Evolutionary conservation across 352 stramenopile genomes (phyloP), one percentile per base, ranked within the genome.

Genomic region (Phytophthora hibernalis): DNA sequence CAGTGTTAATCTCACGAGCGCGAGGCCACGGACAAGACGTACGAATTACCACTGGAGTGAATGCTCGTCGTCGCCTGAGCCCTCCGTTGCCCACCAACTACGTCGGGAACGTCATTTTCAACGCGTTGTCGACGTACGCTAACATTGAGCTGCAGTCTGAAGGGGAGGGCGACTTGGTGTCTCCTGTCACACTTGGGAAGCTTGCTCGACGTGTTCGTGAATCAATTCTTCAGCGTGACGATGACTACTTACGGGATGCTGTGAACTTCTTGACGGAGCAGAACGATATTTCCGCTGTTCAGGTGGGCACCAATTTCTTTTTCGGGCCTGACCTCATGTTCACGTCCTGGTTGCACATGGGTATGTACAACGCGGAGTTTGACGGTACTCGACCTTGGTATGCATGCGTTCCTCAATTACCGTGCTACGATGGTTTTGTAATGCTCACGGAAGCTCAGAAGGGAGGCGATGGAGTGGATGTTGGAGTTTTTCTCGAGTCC

Each of bases 321-420:
- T 77, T 86, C 26, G 79, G 82, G 1, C 53, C 64, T 1, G 79
- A 90, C 37, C 54, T 89, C 53, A 83, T 86, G 70, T 87, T 89
- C 72, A 86, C 82, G 38, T 90, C 79, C 7, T 84, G 74, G 73
- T 48, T 65, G 11, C 72, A 86, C 48, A 78, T 85, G 72, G 82
- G 77, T 13, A 87, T 87, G 79, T 89, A 90, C 59, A 77, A 85
- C 30, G 76, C 82, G 1, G 72, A 81, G 24, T 89, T 89, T 66
- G 74, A 70, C 20, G 65, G 72, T 1, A 61, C 57, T 0, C 65
- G 60, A 30, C 66, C 80, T 7, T 79, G 74, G 71, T 87, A 77
- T 48, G 74, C 66, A 5, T 77, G 73, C 21, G 54, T 56, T 31
- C 80, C 80, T 21, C 28, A 40, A 11, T 16, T 85, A 3, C 61